These are phyloP conservation scores for Sanguinoderma infundibulare DNA, from an alignment of 1,284 basidiomycete genomes.

Conservation along the genomic window DNA sequence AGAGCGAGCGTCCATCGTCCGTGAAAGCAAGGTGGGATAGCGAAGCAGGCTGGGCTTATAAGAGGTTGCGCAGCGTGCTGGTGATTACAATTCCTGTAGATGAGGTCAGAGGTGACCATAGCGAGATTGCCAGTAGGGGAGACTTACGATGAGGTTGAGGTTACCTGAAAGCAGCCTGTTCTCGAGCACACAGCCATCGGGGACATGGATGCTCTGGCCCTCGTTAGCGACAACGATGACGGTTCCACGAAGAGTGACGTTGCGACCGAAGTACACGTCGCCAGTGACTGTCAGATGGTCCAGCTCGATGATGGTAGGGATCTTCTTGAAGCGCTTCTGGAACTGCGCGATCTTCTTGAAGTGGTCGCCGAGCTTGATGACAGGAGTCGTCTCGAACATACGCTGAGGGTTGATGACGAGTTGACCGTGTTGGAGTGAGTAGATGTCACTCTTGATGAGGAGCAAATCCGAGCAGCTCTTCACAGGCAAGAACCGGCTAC, in stretches of 20 bases:
- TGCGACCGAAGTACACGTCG: constrained; percentile 95
- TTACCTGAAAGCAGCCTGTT: constrained; percentile 74
- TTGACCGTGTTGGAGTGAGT: constrained; percentile 94
- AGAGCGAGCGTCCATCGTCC: constrained; percentile 17
- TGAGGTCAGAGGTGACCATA: background rate
- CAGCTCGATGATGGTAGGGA: constrained; percentile 91
- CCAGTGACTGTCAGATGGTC: constrained; percentile 98
- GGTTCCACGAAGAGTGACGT: constrained; percentile 87
- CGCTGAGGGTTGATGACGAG: constrained; percentile 89
- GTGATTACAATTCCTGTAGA: constrained; percentile 18
- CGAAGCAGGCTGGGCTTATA: background rate
- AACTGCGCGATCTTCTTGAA: constrained; percentile 96
- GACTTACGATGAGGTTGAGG: constrained; percentile 51
- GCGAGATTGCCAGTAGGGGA: background rate
- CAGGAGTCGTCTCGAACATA: constrained; percentile 95
- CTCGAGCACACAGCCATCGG: constrained; percentile 94
- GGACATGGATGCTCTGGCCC: constrained; percentile 85
- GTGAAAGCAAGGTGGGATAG: constrained; percentile 5
- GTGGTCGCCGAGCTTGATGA: constrained; percentile 96
- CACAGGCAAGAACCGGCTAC: constrained; percentile 96
- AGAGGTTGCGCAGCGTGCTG: background rate
- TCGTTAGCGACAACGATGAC: constrained; percentile 64
- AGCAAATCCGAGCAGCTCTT: constrained; percentile 92
- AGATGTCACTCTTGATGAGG: constrained; percentile 97
- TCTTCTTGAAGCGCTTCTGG: constrained; percentile 97